Base-by-base conservation (phyloP, 2,329 filamentous ascomycete genomes). In the Aspergillus pseudonomiae region DNA sequence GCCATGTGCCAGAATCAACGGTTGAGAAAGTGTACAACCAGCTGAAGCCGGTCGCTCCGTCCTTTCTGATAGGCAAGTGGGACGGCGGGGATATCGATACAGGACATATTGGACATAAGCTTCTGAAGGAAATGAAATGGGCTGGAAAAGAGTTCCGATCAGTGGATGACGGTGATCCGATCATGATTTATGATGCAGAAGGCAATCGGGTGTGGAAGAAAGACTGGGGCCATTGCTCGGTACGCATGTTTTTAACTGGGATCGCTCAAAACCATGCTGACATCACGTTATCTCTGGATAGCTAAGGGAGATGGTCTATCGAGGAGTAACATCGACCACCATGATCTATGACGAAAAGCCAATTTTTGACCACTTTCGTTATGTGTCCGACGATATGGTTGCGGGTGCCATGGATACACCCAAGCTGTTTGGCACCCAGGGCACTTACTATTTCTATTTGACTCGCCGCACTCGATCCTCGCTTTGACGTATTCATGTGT, bases 351-450 rank as follows among this genome's bases (percentile, higher is more conserved):
- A 68, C 53, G 52, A 67, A 11, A 54, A 60, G n/a, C 65, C 69
- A 3, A 67, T 70, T 26, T 68, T 71, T 45, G 70, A 71, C 55
- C 65, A 71, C 28, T 70, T 70, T 58, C 63, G 68, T 11, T 63
- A 64, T 41, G 66, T 68, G 9, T 62, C 60, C 32, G 65, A 67
- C 21, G 24, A 63, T 10, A 59, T 65, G 45, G 39, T 70, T 26
- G 65, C 66, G 2, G 70, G 67, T 11, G 68, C 63, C 12, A 71
- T 71, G 68, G 67, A 71, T 9, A 24, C 45, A 9, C 45, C 45
- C 6, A 48, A 48, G 24, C 21, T 48, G 24, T 26, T 48, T 10
- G 45, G 24, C 16, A 4, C 45, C 3, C 4, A 12, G 24, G 45
- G 45, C 7, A 48, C 45, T 14, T 48, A 48, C 24, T 48, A 48